phyloP scores from a whole-genome alignment of 352 stramenopile species.

The Poterioochromonas sp. region DNA sequence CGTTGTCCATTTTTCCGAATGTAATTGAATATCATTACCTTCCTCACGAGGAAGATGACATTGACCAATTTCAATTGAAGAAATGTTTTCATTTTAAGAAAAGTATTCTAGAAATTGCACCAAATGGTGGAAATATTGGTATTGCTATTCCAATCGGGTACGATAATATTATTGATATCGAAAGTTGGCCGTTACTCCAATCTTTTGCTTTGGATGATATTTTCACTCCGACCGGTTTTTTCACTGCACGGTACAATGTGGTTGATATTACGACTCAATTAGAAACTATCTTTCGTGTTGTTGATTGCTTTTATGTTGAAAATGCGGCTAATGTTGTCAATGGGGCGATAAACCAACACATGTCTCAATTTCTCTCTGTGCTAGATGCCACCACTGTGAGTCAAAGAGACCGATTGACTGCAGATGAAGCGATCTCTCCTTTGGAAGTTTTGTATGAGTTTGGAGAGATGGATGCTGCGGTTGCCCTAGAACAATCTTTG shows the following conservation, averaged over 20 bases:
- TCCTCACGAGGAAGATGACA: slow-evolving; percentile 5
- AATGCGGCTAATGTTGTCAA: background rate
- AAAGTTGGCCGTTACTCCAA: slow-evolving; percentile 30
- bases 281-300: slow-evolving; percentile 12
- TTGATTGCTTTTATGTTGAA: slow-evolving; percentile 29
- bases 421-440: slow-evolving; percentile 20
- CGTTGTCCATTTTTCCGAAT: background rate
- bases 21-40: slow-evolving; percentile 15
- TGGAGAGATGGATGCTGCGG: slow-evolving; percentile 25
- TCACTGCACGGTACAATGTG: slow-evolving; percentile 24
- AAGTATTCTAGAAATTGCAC: background rate
- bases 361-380: background rate
- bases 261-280: slow-evolving; percentile 15
- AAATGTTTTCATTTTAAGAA: slow-evolving; percentile 32
- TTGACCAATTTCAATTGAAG: slow-evolving; percentile 7
- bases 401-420: background rate
- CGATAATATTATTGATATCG: slow-evolving; percentile 32
- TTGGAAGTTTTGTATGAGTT: slow-evolving; percentile 34
- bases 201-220: slow-evolving; percentile 25
- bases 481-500: background rate
- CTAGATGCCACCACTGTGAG: background rate
- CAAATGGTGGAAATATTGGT: slow-evolving; percentile 1
- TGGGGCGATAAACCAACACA: background rate
- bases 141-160: slow-evolving; percentile 28
- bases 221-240: slow-evolving; percentile 22